Percentiles rank a stretch among this genome's conserved stretches.
Conservation (phyloP, 495 filamentous ascomycete species). For the Penicillium steckii region DNA sequence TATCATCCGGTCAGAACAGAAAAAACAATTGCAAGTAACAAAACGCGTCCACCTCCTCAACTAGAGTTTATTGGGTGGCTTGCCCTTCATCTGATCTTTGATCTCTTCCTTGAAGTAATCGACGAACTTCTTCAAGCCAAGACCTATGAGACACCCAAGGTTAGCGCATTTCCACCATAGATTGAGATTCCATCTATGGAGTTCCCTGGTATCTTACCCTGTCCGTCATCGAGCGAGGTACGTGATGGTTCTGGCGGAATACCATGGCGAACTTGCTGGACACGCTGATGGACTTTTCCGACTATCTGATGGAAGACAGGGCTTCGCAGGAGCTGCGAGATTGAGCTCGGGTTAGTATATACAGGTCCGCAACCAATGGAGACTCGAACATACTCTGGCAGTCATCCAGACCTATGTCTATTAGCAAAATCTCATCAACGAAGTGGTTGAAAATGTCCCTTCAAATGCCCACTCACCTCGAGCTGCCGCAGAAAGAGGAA, state of each 20-base stretch:
- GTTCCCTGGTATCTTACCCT: slow-evolving; percentile 35
- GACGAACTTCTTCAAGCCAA: slow-evolving; percentile 44
- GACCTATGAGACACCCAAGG: neutral
- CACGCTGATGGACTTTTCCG: slow-evolving; percentile 50
- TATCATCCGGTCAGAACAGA: slow-evolving; percentile 6
- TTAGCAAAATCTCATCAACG: slow-evolving; percentile 4
- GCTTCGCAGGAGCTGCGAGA: slow-evolving; percentile 55
- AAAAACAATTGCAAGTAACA: slow-evolving; percentile 1
- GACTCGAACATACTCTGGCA: slow-evolving; percentile 33
- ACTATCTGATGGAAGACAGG: slow-evolving; percentile 60
- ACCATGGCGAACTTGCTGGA: slow-evolving; percentile 52
- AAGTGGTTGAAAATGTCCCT: neutral
- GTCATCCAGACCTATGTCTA: slow-evolving; percentile 40
- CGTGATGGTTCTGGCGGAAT: slow-evolving; percentile 57
- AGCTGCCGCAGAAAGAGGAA: slow-evolving; percentile 16
- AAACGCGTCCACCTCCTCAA: neutral
- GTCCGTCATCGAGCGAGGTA: slow-evolving; percentile 46
- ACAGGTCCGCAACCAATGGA: slow-evolving; percentile 5
- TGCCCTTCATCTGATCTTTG: slow-evolving; percentile 54
- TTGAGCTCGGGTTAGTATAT: slow-evolving; percentile 5
- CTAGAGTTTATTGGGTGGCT: slow-evolving; percentile 39
- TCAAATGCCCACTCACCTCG: slow-evolving; percentile 18
- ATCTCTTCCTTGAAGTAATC: slow-evolving; percentile 59
- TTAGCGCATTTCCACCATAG: slow-evolving; percentile 11
- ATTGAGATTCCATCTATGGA: neutral